A percentile compares a stretch with the other conserved stretches of the same genome.
Conservation (phyloP, 495 filamentous ascomycete genomes). For the Penicillium herquei region DNA sequence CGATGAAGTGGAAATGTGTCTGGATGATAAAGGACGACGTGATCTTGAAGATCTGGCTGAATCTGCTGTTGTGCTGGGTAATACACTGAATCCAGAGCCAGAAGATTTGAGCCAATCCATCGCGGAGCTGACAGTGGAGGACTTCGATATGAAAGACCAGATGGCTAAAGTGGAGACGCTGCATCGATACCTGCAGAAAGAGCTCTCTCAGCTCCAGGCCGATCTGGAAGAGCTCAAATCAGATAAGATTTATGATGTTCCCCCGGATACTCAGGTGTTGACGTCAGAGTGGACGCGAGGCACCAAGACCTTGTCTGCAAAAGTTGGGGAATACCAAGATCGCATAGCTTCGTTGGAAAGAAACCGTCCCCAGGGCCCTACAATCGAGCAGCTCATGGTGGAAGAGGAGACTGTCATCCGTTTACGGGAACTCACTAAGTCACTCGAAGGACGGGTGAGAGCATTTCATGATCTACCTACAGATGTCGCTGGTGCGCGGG, state of each 20-base stretch:
- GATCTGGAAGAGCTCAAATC: conserved; percentile 41
- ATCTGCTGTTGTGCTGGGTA: conserved; percentile 31
- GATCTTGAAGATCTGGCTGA: conserved; percentile 43
- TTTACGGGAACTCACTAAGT: conserved; percentile 37
- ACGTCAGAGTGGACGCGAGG: conserved; percentile 62
- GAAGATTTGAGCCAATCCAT: conserved; percentile 40
- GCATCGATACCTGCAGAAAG: conserved; percentile 42
- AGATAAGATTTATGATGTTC: conserved; percentile 49
- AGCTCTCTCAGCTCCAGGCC: conserved; percentile 33
- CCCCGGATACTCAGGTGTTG: conserved; percentile 51
- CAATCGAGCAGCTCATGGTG: conserved; percentile 49
- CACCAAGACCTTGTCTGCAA: conserved; percentile 56
- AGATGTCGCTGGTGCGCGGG: conserved; percentile 62
- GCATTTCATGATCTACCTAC: conserved; percentile 68
- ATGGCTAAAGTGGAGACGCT: conserved; percentile 58
- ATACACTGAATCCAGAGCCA: conserved; percentile 30
- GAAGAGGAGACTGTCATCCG: conserved; percentile 42
- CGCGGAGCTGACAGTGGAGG: conserved; percentile 43
- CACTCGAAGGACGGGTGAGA: conserved; percentile 53
- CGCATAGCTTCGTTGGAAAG: conserved; percentile 42
- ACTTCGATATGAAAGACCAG: conserved; percentile 39
- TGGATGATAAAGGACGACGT: conserved; percentile 35
- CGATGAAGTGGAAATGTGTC: conserved; percentile 39
- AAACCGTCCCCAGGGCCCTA: conserved; percentile 35
- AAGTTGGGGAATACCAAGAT: conserved; percentile 58